Conservation (phyloP, 139 green algal species). For the Coccomyxa sp. region DNA sequence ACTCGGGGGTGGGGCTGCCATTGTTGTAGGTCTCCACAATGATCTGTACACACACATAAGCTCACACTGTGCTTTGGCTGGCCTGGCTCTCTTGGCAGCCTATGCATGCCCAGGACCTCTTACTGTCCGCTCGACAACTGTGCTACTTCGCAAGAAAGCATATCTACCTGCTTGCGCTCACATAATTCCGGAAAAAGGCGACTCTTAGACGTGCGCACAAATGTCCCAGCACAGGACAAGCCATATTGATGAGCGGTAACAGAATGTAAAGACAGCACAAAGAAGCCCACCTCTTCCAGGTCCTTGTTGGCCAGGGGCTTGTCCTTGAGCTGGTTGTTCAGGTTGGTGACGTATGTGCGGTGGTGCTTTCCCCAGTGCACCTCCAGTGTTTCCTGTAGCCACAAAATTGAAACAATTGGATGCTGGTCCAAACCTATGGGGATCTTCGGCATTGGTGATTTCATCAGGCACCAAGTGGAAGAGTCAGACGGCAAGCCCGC, state of each 20-base stretch:
- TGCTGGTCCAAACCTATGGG: neutral
- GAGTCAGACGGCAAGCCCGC: neutral
- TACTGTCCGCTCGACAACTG: too few relatives aligned
- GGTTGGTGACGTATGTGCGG: constrained; percentile 81
- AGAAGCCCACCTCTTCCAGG: constrained; percentile 72
- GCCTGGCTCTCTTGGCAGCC: too few relatives aligned
- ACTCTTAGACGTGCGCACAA: neutral
- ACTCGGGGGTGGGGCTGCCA: constrained; percentile 80
- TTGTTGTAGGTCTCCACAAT: constrained; percentile 77
- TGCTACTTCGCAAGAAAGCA: too few relatives aligned
- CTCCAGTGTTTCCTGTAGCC: constrained; percentile 60
- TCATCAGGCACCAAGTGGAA: neutral
- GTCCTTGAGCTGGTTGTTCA: constrained; percentile 92
- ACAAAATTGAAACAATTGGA: neutral
- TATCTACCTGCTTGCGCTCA: neutral
- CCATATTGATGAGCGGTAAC: neutral
- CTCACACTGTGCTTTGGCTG: too few relatives aligned
- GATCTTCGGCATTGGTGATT: neutral
- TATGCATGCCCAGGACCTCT: too few relatives aligned
- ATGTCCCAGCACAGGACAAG: neutral
- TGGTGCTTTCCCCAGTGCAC: constrained; percentile 96
- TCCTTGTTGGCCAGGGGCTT: constrained; percentile 76
- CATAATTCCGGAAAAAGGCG: neutral
- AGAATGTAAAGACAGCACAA: constrained; percentile 27
- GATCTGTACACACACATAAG: constrained; percentile 32